Conservation (phyloP, 768 basidiomycete genomes). For the Agaricus sinodeliciosus region DNA sequence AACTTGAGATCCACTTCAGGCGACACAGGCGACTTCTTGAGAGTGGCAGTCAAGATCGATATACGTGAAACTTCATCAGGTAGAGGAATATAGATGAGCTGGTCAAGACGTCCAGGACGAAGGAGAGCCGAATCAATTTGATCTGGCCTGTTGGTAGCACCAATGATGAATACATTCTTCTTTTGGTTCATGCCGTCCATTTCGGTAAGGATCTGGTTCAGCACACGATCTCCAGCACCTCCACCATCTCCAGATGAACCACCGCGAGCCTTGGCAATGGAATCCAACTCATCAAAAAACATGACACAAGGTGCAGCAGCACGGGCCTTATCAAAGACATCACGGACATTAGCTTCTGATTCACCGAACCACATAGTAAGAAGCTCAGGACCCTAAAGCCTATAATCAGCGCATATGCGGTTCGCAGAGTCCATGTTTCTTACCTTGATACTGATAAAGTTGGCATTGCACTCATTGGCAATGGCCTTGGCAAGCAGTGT, state of each 20-base stretch:
- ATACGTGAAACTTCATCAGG: slow-evolving; percentile 91
- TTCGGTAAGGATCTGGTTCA: slow-evolving; percentile 95
- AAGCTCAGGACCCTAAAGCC: slow-evolving; percentile 78
- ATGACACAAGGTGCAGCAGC: slow-evolving; percentile 99
- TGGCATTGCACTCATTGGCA: slow-evolving; percentile 99
- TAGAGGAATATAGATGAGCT: slow-evolving; percentile 98
- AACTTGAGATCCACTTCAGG: slow-evolving; percentile 76
- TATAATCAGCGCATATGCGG: slow-evolving; percentile 12
- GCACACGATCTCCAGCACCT: slow-evolving; percentile 95
- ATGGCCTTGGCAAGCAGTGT: slow-evolving; percentile 98
- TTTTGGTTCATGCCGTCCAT: slow-evolving; percentile 99
- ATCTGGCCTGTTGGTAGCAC: slow-evolving; percentile 94
- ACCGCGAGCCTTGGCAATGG: slow-evolving; percentile 97
- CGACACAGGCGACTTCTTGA: slow-evolving; percentile 89
- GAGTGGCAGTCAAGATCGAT: slow-evolving; percentile 84
- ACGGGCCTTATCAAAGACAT: slow-evolving; percentile 99
- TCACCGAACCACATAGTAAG: slow-evolving; percentile 99
- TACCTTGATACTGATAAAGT: slow-evolving; percentile 98
- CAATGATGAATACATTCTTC: slow-evolving; percentile 99
- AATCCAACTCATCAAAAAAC: slow-evolving; percentile 99
- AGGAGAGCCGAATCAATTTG: slow-evolving; percentile 91
- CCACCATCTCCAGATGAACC: slow-evolving; percentile 86
- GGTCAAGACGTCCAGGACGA: slow-evolving; percentile 97
- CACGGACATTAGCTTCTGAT: slow-evolving; percentile 99
- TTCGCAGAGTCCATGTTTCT: slow-evolving; percentile 1